Conservation (phyloP, 441 rosid species). For the Erodium trifolium region DNA sequence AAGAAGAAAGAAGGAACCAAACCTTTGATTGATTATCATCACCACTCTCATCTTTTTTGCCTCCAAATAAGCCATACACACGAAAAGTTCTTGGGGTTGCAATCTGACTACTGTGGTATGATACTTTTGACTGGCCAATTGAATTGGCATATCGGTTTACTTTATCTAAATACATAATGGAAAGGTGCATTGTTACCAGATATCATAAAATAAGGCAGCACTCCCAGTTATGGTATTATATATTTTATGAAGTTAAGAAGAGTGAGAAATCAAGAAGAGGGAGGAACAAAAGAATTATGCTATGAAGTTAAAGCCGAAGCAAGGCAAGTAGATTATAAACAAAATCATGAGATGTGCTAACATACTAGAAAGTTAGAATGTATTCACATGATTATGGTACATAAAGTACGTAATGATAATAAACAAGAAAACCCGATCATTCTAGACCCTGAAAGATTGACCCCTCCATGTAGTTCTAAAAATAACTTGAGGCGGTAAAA, state of each 20-base stretch:
- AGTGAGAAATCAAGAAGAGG: too few species aligned
- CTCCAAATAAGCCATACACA: constrained; percentile 39
- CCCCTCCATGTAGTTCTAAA: too few species aligned
- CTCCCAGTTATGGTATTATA: not conserved
- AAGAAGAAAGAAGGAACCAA: not conserved
- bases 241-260: not conserved
- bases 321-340: not conserved
- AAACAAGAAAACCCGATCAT: not conserved
- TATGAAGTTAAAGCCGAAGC: not conserved
- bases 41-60: constrained; percentile 6
- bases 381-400: not conserved
- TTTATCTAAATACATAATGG: constrained; percentile 1
- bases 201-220: not conserved
- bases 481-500: too few species aligned
- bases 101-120: constrained; percentile 3
- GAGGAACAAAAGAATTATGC: not conserved
- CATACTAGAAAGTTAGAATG: not conserved
- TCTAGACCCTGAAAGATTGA: not conserved
- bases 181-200: not conserved
- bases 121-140: not conserved
- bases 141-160: not conserved
- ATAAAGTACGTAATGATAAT: not conserved
- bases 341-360: not conserved
- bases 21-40: constrained; percentile 8
- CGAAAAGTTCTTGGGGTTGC: constrained; percentile 28